A percentile compares a stretch with the other conserved stretches of the same genome.
phyloP scores from a whole-genome alignment of 768 basidiomycete genomes.

The Amanita phalloides region DNA sequence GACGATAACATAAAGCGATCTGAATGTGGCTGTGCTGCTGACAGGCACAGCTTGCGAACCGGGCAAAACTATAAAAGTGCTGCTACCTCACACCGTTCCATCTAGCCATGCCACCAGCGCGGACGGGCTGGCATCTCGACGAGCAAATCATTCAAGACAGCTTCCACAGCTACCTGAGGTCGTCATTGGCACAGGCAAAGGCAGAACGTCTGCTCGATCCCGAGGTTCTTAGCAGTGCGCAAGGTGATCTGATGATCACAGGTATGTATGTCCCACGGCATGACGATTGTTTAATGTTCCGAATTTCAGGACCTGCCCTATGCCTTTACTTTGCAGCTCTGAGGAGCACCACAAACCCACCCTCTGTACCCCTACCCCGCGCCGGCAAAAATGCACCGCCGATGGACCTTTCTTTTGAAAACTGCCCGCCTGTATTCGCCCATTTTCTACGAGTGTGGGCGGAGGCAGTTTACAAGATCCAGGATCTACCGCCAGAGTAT shows the following conservation, averaged over 20 bases:
- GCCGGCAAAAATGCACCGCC: slow-evolving; percentile 33
- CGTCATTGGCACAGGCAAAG: slow-evolving; percentile 70
- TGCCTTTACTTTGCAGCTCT: slow-evolving; percentile 82
- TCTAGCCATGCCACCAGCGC: background rate
- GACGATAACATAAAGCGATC: no score
- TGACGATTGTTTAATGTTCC: background rate
- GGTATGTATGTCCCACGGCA: slow-evolving; percentile 25
- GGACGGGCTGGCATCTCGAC: slow-evolving; percentile 26
- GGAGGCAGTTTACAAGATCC: slow-evolving; percentile 51
- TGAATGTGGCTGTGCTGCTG: no score
- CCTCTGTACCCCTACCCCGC: slow-evolving; percentile 72
- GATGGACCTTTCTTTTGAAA: slow-evolving; percentile 48
- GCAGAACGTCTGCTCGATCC: slow-evolving; percentile 63
- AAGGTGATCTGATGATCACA: slow-evolving; percentile 79
- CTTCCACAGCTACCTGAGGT: slow-evolving; percentile 77
- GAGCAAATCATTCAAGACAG: slow-evolving; percentile 64
- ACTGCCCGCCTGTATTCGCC: slow-evolving; percentile 61
- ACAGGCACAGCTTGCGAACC: no score
- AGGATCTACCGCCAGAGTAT: slow-evolving; percentile 45
- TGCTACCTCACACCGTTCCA: background rate
- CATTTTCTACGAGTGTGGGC: slow-evolving; percentile 71
- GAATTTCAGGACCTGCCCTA: slow-evolving; percentile 54
- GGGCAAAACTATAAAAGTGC: no score
- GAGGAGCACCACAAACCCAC: slow-evolving; percentile 62
- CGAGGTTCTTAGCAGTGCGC: slow-evolving; percentile 65